phyloP scores from a whole-genome alignment of 768 basidiomycete genomes.

The Russula sp. region DNA sequence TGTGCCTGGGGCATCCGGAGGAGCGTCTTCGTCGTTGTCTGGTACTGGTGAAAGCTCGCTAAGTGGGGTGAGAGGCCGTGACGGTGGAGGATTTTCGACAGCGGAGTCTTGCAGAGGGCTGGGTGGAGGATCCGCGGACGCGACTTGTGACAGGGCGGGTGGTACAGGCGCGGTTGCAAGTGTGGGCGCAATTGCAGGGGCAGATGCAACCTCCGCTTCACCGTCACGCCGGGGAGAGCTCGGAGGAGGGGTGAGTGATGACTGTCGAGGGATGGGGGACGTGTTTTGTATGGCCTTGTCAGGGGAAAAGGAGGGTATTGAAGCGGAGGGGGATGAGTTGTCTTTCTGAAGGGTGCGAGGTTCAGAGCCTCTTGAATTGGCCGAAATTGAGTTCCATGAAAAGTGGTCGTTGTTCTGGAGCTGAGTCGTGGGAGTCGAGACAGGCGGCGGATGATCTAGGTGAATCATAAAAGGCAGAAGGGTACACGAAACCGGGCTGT shows the following conservation, averaged over 20 bases:
- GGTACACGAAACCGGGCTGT: not conserved
- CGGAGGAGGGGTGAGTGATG: conserved; percentile 17
- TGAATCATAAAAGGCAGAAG: conserved; percentile 28
- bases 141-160: conserved; percentile 21
- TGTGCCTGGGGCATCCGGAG: conserved; percentile 31
- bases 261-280: conserved; percentile 12
- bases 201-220: conserved; percentile 2
- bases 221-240: conserved; percentile 16
- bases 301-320: conserved; percentile 7
- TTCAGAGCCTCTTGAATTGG: conserved; percentile 11
- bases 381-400: conserved; percentile 13
- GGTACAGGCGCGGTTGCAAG: not conserved
- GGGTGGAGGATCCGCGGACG: conserved; percentile 13
- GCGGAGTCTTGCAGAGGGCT: conserved; percentile 21
- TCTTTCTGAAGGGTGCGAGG: conserved; percentile 16
- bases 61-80: conserved; percentile 62
- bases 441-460: conserved; percentile 28
- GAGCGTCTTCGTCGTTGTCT: conserved; percentile 44
- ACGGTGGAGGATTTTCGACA: conserved; percentile 26
- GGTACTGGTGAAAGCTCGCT: conserved; percentile 69
- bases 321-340: conserved; percentile 5
- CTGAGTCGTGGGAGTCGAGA: conserved; percentile 23
- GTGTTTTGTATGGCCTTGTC: conserved; percentile 7
- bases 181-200: not conserved
- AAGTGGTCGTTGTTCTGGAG: conserved; percentile 20